Evolutionary conservation across 257 asterid genomes (phyloP).

Genomic region (Coffea canephora): DNA sequence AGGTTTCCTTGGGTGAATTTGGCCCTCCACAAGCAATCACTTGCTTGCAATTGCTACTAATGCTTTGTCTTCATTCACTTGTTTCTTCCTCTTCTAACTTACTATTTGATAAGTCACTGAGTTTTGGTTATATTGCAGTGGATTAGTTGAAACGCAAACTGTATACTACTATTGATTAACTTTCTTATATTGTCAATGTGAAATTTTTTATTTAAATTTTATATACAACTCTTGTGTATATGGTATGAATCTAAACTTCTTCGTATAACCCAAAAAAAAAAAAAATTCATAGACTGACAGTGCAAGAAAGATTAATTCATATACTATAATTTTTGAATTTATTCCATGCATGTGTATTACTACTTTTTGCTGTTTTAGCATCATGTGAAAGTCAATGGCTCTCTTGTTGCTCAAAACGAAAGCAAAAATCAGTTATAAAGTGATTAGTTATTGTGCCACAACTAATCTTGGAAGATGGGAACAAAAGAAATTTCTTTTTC

Average conservation of each 20-base stretch:
- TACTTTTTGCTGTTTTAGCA: neutral
- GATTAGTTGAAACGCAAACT: neutral
- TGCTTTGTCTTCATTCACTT: neutral
- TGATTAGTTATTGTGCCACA: neutral
- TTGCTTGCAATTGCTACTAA: neutral
- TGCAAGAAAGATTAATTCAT: too few relatives aligned
- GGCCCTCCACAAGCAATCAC: neutral
- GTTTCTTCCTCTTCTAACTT: neutral
- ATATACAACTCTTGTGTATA: too few relatives aligned
- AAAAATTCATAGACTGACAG: too few relatives aligned
- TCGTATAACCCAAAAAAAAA: too few relatives aligned
- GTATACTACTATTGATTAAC: too few relatives aligned
- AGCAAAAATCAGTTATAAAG: neutral
- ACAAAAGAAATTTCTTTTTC: neutral
- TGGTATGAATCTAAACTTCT: too few relatives aligned
- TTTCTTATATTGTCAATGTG: too few relatives aligned
- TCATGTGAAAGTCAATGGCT: neutral
- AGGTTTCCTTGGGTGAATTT: neutral
- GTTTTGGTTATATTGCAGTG: neutral
- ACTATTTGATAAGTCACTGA: neutral
- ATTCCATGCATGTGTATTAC: neutral
- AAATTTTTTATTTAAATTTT: too few relatives aligned
- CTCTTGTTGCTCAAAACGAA: neutral
- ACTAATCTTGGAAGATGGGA: neutral
- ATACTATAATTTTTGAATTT: neutral